phyloP scores from a whole-genome alignment of 2,329 filamentous ascomycete genomes.

The Myriosclerotinia duriaeana region DNA sequence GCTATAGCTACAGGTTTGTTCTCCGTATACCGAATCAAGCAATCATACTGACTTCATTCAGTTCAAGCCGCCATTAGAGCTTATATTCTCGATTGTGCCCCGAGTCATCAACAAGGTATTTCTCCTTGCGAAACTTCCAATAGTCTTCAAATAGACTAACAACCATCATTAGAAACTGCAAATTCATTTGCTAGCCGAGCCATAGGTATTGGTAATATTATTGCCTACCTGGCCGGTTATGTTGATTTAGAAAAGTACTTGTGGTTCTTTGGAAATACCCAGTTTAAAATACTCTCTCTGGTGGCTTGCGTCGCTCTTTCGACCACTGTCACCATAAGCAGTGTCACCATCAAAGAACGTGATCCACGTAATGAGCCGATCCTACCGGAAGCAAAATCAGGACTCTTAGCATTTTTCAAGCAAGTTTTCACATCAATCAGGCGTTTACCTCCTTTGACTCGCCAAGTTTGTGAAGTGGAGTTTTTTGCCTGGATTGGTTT shows the following conservation, averaged over 20 bases:
- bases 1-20: slow-evolving; percentile 82
- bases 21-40: background rate
- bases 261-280: slow-evolving; percentile 79
- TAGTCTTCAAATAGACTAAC: background rate
- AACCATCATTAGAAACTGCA: slow-evolving; percentile 51
- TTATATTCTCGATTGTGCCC: slow-evolving; percentile 91
- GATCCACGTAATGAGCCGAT: slow-evolving; percentile 74
- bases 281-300: slow-evolving; percentile 90
- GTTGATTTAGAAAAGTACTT: slow-evolving; percentile 72
- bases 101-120: slow-evolving; percentile 77
- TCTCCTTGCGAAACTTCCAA: background rate
- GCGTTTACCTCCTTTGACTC: slow-evolving; percentile 77
- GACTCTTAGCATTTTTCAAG: slow-evolving; percentile 75
- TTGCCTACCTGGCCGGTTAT: slow-evolving; percentile 86
- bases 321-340: slow-evolving; percentile 69
- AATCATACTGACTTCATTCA: slow-evolving; percentile 36
- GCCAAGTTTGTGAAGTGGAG: slow-evolving; percentile 77
- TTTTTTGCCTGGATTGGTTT: slow-evolving; percentile 92
- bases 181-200: slow-evolving; percentile 93
- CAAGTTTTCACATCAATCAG: slow-evolving; percentile 74
- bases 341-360: slow-evolving; percentile 68
- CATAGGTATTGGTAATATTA: slow-evolving; percentile 83
- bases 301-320: slow-evolving; percentile 75
- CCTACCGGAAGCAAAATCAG: slow-evolving; percentile 57
- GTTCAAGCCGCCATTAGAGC: slow-evolving; percentile 90